A percentile compares a stretch with the other conserved stretches of the same genome.
phyloP scores from a whole-genome alignment of 1,284 basidiomycete genomes.

The Sporisorium reilianum region DNA sequence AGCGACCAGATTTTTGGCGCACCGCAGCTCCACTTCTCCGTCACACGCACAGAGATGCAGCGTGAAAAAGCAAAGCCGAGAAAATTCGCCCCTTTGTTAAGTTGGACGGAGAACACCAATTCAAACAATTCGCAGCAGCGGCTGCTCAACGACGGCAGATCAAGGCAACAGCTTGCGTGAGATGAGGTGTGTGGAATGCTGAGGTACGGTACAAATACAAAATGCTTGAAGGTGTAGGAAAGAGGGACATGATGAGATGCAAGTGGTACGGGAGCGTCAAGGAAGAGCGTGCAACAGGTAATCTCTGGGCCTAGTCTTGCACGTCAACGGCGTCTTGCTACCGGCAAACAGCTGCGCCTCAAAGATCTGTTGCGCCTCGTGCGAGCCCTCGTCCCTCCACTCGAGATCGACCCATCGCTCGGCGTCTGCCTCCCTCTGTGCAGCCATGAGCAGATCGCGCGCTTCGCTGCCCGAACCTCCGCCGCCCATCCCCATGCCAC shows the following conservation, averaged over 20 bases:
- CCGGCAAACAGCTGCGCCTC: slow-evolving; percentile 55
- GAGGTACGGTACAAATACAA: slow-evolving; percentile 33
- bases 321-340: slow-evolving; percentile 41
- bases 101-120: background rate
- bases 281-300: slow-evolving; percentile 51
- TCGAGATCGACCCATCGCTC: slow-evolving; percentile 68
- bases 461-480: slow-evolving; percentile 41
- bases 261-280: background rate
- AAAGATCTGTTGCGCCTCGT: slow-evolving; percentile 48
- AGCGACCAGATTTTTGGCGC: background rate
- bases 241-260: background rate
- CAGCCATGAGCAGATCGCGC: slow-evolving; percentile 55
- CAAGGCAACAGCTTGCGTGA: background rate
- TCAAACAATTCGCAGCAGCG: background rate
- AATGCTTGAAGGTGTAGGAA: background rate
- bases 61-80: slow-evolving; percentile 10
- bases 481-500: slow-evolving; percentile 36
- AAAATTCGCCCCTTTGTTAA: background rate
- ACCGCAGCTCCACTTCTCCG: slow-evolving; percentile 10
- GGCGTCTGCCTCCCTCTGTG: slow-evolving; percentile 63
- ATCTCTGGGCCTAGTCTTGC: slow-evolving; percentile 57
- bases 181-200: slow-evolving; percentile 1
- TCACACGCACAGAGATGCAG: background rate
- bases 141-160: background rate
- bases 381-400: slow-evolving; percentile 54